phyloP scores from a whole-genome alignment of 2,329 filamentous ascomycete species.

The Verticillium tricorpus region DNA sequence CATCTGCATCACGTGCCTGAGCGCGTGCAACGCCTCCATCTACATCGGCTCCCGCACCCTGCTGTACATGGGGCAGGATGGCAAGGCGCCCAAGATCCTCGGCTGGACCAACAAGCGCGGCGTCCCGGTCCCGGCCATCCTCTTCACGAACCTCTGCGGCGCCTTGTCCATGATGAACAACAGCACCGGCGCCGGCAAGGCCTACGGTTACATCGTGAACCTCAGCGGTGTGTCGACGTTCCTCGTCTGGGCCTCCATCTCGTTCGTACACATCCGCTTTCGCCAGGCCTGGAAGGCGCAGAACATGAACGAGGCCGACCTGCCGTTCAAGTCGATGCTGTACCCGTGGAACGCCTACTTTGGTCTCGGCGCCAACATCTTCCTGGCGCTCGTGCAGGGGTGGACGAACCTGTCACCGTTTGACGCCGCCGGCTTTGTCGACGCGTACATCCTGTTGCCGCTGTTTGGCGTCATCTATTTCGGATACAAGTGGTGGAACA shows the following conservation, averaged over 20 bases:
- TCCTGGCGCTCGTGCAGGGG: constrained; percentile 56
- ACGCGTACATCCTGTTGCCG: constrained; percentile 58
- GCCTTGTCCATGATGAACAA: constrained; percentile 73
- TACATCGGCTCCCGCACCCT: constrained; percentile 74
- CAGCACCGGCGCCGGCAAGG: constrained; percentile 59
- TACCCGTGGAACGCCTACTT: constrained; percentile 59
- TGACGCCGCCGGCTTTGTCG: constrained; percentile 53
- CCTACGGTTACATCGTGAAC: constrained; percentile 67
- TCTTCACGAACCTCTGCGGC: constrained; percentile 67
- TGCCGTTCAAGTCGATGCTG: constrained; percentile 50
- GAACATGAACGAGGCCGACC: constrained; percentile 46
- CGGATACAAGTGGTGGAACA: constrained; percentile 49
- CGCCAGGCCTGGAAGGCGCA: constrained; percentile 58
- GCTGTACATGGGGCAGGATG: constrained; percentile 69
- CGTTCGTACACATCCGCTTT: constrained; percentile 68
- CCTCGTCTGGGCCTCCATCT: constrained; percentile 67
- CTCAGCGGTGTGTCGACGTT: constrained; percentile 67
- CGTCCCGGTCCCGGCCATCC: constrained; percentile 54
- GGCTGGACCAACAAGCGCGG: constrained; percentile 64
- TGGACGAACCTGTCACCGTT: constrained; percentile 58
- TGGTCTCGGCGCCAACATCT: constrained; percentile 51
- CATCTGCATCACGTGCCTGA: constrained; percentile 68
- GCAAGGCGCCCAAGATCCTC: constrained; percentile 66
- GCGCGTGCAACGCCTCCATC: constrained; percentile 69
- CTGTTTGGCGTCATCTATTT: constrained; percentile 55